Evolutionary conservation across 2,329 filamentous ascomycete species (phyloP).

Genomic region (Botrytis fragariae): DNA sequence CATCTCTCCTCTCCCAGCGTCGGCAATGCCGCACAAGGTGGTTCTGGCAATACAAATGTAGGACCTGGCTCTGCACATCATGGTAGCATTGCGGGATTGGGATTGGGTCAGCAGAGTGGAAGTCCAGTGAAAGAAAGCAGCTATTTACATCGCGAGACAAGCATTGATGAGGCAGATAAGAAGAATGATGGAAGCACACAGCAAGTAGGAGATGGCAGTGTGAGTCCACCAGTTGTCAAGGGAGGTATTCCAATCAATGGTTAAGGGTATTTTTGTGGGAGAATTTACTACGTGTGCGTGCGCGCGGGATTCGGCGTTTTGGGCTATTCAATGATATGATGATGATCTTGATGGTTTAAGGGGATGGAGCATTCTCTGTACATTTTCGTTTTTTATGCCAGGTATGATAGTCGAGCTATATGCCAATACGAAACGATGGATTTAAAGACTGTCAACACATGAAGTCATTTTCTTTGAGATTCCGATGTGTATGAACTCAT

Average conservation of each 20-base stretch:
- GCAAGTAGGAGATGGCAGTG: constrained; percentile 35
- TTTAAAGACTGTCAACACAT: constrained; percentile 8
- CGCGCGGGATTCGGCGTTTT: constrained; percentile 20
- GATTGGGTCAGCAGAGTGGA: constrained; percentile 54
- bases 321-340: constrained; percentile 17
- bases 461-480: not conserved
- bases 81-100: constrained; percentile 43
- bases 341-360: constrained; percentile 16
- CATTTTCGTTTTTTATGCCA: constrained; percentile 19
- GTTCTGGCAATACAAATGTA: constrained; percentile 45
- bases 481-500: not conserved
- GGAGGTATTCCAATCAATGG: constrained; percentile 64
- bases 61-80: constrained; percentile 12
- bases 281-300: constrained; percentile 17
- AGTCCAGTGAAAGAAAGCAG: constrained; percentile 90
- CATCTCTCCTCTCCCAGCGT: constrained; percentile 69
- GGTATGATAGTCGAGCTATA: constrained; percentile 18
- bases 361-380: constrained; percentile 20
- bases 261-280: constrained; percentile 40
- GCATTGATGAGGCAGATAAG: constrained; percentile 56
- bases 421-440: constrained; percentile 14
- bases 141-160: constrained; percentile 80
- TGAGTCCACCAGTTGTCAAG: constrained; percentile 45
- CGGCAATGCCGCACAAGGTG: constrained; percentile 42
- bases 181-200: constrained; percentile 38